These are phyloP conservation scores for Lizanozyma gosingica DNA, from an alignment of 1,139 yeast genomes.

Conservation along the genomic window DNA sequence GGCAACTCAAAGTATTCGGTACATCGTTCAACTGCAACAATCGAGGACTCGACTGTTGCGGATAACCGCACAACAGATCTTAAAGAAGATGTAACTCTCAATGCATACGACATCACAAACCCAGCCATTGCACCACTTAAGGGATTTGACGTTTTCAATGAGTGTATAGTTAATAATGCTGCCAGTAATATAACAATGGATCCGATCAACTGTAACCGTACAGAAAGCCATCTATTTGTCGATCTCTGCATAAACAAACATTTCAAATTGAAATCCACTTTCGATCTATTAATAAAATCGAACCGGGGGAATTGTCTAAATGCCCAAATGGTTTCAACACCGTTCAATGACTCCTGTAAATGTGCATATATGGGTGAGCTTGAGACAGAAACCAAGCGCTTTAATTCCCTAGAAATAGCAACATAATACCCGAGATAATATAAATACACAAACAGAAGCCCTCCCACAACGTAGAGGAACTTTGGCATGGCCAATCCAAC, in stretches of 20 bases:
- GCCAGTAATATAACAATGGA: constrained; percentile 54
- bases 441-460: constrained; percentile 35
- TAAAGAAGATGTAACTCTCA: constrained; percentile 53
- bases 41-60: constrained; percentile 67
- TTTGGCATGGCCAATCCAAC: constrained; percentile 45
- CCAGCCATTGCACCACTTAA: constrained; percentile 66
- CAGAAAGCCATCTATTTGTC: constrained; percentile 64
- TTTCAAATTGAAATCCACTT: constrained; percentile 55
- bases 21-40: constrained; percentile 71
- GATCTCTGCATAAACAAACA: constrained; percentile 49
- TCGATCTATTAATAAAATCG: constrained; percentile 43
- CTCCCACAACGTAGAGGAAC: constrained; percentile 33
- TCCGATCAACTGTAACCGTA: constrained; percentile 63
- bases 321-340: constrained; percentile 54
- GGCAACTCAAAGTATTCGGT: constrained; percentile 59
- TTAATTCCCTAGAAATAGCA: constrained; percentile 47
- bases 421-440: constrained; percentile 48
- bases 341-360: constrained; percentile 52
- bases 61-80: constrained; percentile 55
- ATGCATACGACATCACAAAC: constrained; percentile 61
- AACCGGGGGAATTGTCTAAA: constrained; percentile 42
- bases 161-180: constrained; percentile 41
- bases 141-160: constrained; percentile 16
- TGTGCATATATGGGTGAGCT: constrained; percentile 59
- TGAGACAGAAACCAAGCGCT: constrained; percentile 42